These are phyloP conservation scores for Trichosporon asahii DNA, from an alignment of 1,284 basidiomycete genomes.

Conservation along the genomic window DNA sequence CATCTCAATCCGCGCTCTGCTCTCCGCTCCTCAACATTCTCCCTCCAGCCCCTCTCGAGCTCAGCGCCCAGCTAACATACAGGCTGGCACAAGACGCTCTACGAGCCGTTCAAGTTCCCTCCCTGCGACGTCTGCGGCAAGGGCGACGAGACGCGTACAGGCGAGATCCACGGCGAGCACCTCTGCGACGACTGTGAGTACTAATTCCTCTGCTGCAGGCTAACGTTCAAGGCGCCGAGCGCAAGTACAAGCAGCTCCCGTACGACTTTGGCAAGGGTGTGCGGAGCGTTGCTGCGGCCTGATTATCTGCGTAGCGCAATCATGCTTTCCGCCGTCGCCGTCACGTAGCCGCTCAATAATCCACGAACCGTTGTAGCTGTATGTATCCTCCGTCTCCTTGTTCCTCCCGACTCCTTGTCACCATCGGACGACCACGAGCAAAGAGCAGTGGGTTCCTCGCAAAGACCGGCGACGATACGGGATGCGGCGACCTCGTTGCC, in stretches of 20 bases:
- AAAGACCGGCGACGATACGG: background rate
- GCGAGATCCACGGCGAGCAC: slow-evolving; percentile 5
- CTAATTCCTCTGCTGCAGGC: background rate
- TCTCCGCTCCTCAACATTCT: too few relatives aligned
- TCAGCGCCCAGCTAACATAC: background rate
- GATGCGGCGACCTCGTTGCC: background rate
- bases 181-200: background rate
- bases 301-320: background rate
- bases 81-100: slow-evolving; percentile 4
- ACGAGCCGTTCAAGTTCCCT: slow-evolving; percentile 5
- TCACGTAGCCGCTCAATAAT: too few relatives aligned
- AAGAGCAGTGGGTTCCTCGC: background rate
- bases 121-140: slow-evolving; percentile 3
- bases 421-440: background rate
- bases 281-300: background rate
- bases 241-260: background rate
- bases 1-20: too few relatives aligned
- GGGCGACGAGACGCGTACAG: background rate
- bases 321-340: too few relatives aligned
- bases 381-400: background rate
- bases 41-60: too few relatives aligned
- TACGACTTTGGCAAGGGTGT: background rate
- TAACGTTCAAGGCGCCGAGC: background rate
- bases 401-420: background rate
- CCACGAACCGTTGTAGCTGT: background rate